These are phyloP conservation scores for Effrenium voratum DNA, from an alignment of 73 alveolate species.

Conservation along the genomic window DNA sequence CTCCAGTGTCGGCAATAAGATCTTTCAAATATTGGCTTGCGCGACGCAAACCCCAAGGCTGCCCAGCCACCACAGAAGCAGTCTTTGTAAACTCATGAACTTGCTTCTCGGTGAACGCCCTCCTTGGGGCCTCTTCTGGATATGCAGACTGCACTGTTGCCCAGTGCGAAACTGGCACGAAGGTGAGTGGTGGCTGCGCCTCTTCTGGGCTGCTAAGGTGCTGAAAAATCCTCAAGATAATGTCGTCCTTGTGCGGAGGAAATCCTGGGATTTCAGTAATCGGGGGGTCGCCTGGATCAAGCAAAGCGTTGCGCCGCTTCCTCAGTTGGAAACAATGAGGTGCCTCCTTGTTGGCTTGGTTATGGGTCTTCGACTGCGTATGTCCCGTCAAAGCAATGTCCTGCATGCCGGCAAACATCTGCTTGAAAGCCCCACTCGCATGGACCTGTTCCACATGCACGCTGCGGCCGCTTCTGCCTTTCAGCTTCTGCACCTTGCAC, in stretches of 20 bases:
- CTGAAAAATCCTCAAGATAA: background rate
- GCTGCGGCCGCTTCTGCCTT: background rate
- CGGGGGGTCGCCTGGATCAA: too few relatives aligned
- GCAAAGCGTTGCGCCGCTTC: background rate
- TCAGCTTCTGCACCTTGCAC: background rate
- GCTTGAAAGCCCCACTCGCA: background rate
- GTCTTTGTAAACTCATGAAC: background rate
- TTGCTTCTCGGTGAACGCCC: background rate
- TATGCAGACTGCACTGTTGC: background rate
- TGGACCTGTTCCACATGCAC: background rate
- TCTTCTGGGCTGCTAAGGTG: background rate
- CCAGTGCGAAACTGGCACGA: background rate
- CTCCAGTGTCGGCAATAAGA: background rate
- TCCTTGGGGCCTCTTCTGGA: background rate
- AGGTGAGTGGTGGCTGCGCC: background rate
- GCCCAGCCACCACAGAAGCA: background rate
- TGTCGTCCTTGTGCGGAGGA: background rate
- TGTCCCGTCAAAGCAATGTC: background rate
- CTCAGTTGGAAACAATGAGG: background rate
- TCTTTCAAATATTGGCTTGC: background rate
- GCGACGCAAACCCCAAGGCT: background rate
- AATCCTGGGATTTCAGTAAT: background rate
- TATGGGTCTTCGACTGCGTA: background rate
- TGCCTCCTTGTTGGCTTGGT: background rate
- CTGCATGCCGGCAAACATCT: background rate